A percentile compares a stretch with the other conserved stretches of the same genome.
Conservation (phyloP, 2,329 filamentous ascomycete genomes). For the Cercospora beticola region DNA sequence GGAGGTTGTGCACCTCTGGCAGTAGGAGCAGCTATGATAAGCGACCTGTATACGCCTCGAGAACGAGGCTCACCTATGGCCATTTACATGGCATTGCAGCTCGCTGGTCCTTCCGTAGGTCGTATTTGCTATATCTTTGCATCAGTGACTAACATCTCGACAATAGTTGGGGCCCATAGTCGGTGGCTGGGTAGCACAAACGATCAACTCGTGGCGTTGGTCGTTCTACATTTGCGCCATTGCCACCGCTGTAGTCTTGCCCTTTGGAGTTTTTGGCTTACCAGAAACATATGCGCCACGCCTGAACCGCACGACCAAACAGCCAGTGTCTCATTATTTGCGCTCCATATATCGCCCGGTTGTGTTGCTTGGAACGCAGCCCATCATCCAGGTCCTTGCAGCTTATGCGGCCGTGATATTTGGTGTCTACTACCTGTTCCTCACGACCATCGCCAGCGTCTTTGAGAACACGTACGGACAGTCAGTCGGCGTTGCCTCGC, state of each 20-base stretch:
- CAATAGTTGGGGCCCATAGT: neutral
- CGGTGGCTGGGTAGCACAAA: neutral
- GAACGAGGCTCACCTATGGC: constrained; percentile 24
- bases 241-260: neutral
- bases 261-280: neutral
- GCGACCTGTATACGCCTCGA: constrained; percentile 24
- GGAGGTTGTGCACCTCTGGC: constrained; percentile 61
- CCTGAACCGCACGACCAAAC: neutral
- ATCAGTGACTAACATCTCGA: too few species aligned
- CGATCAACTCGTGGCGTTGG: neutral
- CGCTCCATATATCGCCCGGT: neutral
- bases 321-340: neutral
- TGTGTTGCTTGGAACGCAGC: neutral
- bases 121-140: neutral
- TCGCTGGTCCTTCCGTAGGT: constrained; percentile 18
- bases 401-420: neutral
- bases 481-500: neutral
- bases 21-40: constrained; percentile 25
- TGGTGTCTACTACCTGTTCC: neutral
- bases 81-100: constrained; percentile 13
- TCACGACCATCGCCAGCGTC: neutral
- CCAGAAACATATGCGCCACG: neutral
- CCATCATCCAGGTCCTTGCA: neutral
- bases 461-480: neutral
- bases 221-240: neutral